phyloP scores from a whole-genome alignment of 441 rosid genomes.

The Populus tomentosa region DNA sequence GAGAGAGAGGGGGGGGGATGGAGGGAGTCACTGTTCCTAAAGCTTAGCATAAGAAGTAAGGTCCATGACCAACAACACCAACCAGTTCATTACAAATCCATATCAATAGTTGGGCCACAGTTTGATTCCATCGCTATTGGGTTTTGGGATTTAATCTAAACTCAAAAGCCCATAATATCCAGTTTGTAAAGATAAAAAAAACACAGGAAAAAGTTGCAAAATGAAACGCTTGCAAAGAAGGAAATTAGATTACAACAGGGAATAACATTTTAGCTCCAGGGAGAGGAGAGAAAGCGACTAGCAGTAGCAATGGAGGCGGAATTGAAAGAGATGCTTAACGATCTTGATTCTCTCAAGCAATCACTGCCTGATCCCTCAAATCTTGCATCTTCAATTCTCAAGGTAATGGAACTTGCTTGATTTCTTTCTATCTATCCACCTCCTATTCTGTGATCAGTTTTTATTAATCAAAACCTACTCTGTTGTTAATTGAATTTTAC shows the following conservation, averaged over 20 bases:
- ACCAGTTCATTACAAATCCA: too few relatives aligned
- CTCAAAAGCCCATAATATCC: neutral
- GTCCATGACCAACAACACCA: too few relatives aligned
- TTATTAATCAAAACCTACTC: neutral
- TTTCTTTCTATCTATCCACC: neutral
- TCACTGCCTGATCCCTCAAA: conserved; percentile 52
- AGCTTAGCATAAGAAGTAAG: too few relatives aligned
- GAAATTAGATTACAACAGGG: neutral
- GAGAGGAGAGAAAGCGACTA: neutral
- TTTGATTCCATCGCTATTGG: too few relatives aligned
- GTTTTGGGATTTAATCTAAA: too few relatives aligned
- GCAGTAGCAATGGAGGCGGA: conserved; percentile 62
- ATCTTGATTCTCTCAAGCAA: conserved; percentile 52
- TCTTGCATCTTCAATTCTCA: conserved; percentile 37
- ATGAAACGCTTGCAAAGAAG: neutral
- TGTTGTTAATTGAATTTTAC: neutral
- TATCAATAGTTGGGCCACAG: too few relatives aligned
- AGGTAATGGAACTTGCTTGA: conserved; percentile 31
- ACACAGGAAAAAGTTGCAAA: neutral
- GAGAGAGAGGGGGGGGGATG: too few relatives aligned
- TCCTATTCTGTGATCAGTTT: neutral
- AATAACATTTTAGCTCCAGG: neutral
- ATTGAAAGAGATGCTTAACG: conserved; percentile 55
- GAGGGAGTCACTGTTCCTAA: too few relatives aligned
- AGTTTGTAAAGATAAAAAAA: neutral